Conservation (phyloP, 164 flowering plant species). For the Tetrastigma voinierianum region DNA sequence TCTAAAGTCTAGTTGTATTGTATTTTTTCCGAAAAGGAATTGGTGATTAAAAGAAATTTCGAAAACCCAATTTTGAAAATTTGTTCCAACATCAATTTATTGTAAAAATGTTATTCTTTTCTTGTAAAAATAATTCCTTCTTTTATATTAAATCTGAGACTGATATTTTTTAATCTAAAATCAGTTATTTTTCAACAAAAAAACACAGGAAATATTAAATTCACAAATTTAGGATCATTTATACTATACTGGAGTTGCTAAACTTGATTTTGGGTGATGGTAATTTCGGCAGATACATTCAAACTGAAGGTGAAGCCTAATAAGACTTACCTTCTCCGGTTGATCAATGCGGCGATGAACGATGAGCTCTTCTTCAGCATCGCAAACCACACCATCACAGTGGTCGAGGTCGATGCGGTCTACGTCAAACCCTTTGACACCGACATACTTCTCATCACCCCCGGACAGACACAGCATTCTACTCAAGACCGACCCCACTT, state of each 20-base stretch:
- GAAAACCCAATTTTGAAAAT: too few relatives aligned
- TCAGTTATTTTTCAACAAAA: too few relatives aligned
- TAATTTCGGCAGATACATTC: slow-evolving; percentile 27
- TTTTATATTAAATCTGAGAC: too few relatives aligned
- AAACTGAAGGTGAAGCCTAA: slow-evolving; percentile 32
- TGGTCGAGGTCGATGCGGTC: slow-evolving; percentile 23
- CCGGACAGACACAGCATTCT: slow-evolving; percentile 24
- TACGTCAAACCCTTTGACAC: slow-evolving; percentile 27
- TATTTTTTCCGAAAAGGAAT: too few relatives aligned
- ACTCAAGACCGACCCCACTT: slow-evolving; percentile 7
- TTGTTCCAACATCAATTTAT: too few relatives aligned
- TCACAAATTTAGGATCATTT: too few relatives aligned
- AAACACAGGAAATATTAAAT: too few relatives aligned
- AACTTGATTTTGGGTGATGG: too few relatives aligned
- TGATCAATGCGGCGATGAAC: slow-evolving; percentile 38
- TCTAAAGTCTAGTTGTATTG: slow-evolving; percentile 19
- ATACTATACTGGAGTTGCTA: slow-evolving; percentile 4
- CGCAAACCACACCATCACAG: slow-evolving; percentile 26
- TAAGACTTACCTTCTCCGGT: slow-evolving; percentile 27
- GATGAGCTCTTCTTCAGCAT: slow-evolving; percentile 44
- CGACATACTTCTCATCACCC: slow-evolving; percentile 20
- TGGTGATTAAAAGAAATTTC: too few relatives aligned
- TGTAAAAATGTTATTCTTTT: too few relatives aligned
- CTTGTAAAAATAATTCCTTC: too few relatives aligned
- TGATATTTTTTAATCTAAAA: too few relatives aligned